Base-by-base conservation (phyloP, 345 rosid genomes). In the Eucalyptus paniculata region DNA sequence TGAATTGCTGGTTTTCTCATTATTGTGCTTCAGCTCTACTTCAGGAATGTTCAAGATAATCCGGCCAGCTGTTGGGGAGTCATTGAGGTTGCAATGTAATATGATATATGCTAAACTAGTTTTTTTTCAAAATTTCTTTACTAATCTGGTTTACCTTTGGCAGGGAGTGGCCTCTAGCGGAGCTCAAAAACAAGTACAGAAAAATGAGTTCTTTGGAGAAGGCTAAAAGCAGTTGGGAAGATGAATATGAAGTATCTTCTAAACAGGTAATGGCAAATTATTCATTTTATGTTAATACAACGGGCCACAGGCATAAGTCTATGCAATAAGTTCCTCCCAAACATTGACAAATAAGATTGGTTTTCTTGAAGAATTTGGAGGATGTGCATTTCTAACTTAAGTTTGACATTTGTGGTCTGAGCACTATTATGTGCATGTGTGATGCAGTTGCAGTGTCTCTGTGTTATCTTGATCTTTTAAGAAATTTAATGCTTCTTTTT, bases 31-130 rank as follows among this genome's bases (percentile, higher is more conserved):
- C 96, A 97, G 99, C 90, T 86, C 98, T 89, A 92, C 96, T 86
- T 95, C 99, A 87, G 98, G 98, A 88, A 89, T 94, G 94, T 97
- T 92, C 92, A 97, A 97, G 95, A 95, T 94, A 60, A 96, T 97
- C 49, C 97, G 99, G 49, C 99, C 99, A 92, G 94, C 99, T 80
- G 96, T 98, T 89, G 99, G 99, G 89, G 98, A 97, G 93, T 95
- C 99, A 82, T 88, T 96, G 89, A 97, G 99, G 99, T 97, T 92
- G 90, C 88, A 53, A 45, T 37, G 45, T 37, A 77, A 77, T 77
- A 54, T 88, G 80, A 54, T 87, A 87, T 87, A 88, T 51, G 45
- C 90, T 45, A 24, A 50, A 26, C 15, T 28, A 30, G 19, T 54
- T 18, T 6, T 62, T 28, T 80, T 81, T 51, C n/a, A 50, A 88